Base-by-base conservation (phyloP, 179 eudicot genomes). In the Nepenthes alata region DNA sequence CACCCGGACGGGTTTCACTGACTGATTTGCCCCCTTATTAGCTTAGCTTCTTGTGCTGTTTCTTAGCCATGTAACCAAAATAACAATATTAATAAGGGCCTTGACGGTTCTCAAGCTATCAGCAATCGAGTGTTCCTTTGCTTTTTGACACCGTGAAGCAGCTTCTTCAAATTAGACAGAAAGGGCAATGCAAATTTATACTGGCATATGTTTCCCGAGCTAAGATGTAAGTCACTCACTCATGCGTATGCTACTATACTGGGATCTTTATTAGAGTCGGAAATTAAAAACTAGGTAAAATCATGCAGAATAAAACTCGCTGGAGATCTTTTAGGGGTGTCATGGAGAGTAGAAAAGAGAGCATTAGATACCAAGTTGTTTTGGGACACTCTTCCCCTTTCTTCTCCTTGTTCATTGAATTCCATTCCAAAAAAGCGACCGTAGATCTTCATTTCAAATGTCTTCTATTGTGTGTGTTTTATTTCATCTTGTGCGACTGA, bases 201-300 rank as follows among this genome's bases (percentile, higher is more conserved):
- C 73, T 91, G 69, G 98, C 72, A 10, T 91, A 88, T 65, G 84
- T 91, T 38, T 88, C 98, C 61, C 85, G 98, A 44, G 71, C 95
- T 49, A 84, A 78, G 80, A 80, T 70, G 97, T 84, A 66, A 82
- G 94, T 77, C 35, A 54, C 39, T 39, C 11, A 37, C 60, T 35
- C 4, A 3, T 16, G 11, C 13, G 12, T 53, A 13, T 13, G 5
- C 10, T 47, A 12, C 2, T 54, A 2, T 13, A 16, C 4, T 65
- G 4, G 11, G n/a, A 11, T 50, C 25, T 25, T 25, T 25, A 25
- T 25, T 25, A 25, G 25, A 25, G 25, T 25, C 25, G 25, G 25
- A 25, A 25, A 25, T 25, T 25, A 25, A 25, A 25, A 0, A 25
- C 25, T 25, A 25, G 25, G 25, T 25, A 25, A 25, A 25, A 25